Base-by-base conservation (phyloP, 2,329 filamentous ascomycete genomes). In the Arachnomyces sp. region DNA sequence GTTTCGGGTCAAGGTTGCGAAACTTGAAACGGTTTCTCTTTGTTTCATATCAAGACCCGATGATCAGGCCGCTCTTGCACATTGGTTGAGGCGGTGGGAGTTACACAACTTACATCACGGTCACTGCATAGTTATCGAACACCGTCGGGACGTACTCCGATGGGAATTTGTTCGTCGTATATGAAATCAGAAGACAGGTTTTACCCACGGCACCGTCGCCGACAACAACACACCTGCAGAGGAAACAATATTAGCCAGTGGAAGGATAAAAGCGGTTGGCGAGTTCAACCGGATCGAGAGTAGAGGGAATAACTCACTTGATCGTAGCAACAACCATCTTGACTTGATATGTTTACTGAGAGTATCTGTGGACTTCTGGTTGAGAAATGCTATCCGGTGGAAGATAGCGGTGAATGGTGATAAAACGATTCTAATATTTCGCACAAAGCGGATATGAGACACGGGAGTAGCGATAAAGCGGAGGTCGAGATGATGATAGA, bases 81-180 rank as follows among this genome's bases (percentile, higher is more conserved):
- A 33, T 14, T 33, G 31, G 13, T 17, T 11, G 4, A 33, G 13
- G 11, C 5, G 13, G 28, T 25, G 17, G 35, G 12, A 35, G 31
- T 12, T 5, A 17, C 28, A 54, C 45, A 42, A 82, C 88, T 82
- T 77, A 95, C 92, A 98, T 98, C 54, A 98, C 92, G 52, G 92
- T 98, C 64, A 98, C 92, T 43, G 92, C 92, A 77, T 98, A 98
- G 72, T 98, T 98, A 69, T 98, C 92, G 68, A 98, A 98, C 50
- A 98, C 92, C 21, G 92, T 98, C 38, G 92, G 92, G 44, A 98
- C 92, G 67, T 98, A 98, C 89, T 98, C 92, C 58, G 89, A 95
- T 28, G 92, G 92, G 67, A 98, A 98, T 61, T 96, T 96, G 77
- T 98, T 98, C 50, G 92, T 98, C 51, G 92, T 98, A 71, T 98